Evolutionary conservation across 192 early-diverging fungal genomes (phyloP).

Genomic region (Backusella westeae): DNA sequence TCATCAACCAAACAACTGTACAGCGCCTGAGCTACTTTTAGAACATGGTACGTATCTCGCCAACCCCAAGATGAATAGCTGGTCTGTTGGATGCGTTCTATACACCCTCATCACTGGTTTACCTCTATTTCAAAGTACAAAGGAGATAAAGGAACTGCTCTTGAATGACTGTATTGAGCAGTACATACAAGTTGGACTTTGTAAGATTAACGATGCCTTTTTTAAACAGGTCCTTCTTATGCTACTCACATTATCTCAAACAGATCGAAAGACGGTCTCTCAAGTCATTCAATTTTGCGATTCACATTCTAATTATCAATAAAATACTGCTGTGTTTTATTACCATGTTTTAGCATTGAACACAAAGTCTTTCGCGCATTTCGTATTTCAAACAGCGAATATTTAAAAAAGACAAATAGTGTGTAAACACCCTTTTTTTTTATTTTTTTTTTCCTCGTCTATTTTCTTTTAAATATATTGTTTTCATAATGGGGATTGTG

Average conservation of each 20-base stretch:
- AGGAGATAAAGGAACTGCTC: not conserved
- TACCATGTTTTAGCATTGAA: not conserved
- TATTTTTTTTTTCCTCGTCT: not conserved
- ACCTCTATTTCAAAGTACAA: not conserved
- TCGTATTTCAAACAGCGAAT: not conserved
- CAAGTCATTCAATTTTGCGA: not conserved
- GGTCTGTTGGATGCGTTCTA: not conserved
- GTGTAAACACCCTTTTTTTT: not conserved
- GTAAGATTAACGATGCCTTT: not conserved
- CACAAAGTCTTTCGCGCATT: not conserved
- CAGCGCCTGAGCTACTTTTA: not conserved
- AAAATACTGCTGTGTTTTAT: not conserved
- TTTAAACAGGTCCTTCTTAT: not conserved
- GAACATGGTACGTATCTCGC: not conserved
- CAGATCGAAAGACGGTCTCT: not conserved
- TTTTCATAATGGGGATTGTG: slow-evolving; percentile 51
- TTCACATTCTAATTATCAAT: not conserved
- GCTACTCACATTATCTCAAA: not conserved
- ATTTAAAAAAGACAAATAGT: too few species aligned
- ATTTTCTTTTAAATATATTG: not conserved
- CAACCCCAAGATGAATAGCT: not conserved
- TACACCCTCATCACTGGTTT: not conserved
- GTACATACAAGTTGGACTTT: not conserved
- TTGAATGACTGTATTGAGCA: not conserved
- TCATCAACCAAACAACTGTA: not conserved